Conservation (phyloP, 176 grass and related monocot genomes). For the Luzula sylvatica region DNA sequence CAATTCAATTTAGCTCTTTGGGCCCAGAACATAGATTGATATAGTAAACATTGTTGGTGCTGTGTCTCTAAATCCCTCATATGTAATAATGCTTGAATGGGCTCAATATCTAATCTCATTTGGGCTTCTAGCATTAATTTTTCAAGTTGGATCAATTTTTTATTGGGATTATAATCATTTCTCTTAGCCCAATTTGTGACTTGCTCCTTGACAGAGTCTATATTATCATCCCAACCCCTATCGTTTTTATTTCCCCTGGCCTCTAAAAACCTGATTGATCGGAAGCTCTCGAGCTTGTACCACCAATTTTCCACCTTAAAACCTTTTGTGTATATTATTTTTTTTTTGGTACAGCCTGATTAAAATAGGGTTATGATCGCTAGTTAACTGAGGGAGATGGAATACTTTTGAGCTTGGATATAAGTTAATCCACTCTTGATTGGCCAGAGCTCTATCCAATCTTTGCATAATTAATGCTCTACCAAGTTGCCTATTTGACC, state of each 20-base stretch:
- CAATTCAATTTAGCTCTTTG: neutral
- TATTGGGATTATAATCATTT: neutral
- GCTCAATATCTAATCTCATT: neutral
- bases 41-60: neutral
- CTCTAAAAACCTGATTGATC: neutral
- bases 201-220: neutral
- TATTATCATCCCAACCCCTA: neutral
- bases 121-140: neutral
- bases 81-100: neutral
- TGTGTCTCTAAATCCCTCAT: neutral
- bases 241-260: neutral
- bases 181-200: neutral
- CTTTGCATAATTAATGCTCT: neutral
- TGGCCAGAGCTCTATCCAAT: neutral
- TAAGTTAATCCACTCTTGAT: neutral
- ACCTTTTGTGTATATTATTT: neutral
- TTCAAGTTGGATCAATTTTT: neutral
- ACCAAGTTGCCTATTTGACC: neutral
- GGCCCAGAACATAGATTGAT: neutral
- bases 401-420: neutral
- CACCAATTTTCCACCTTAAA: neutral
- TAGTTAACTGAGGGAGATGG: neutral
- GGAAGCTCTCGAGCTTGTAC: neutral
- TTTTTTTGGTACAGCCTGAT: neutral
- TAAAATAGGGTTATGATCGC: neutral